Evolutionary conservation across 805 yeast genomes (phyloP).

Genomic region (Monosporozyma servazzii): DNA sequence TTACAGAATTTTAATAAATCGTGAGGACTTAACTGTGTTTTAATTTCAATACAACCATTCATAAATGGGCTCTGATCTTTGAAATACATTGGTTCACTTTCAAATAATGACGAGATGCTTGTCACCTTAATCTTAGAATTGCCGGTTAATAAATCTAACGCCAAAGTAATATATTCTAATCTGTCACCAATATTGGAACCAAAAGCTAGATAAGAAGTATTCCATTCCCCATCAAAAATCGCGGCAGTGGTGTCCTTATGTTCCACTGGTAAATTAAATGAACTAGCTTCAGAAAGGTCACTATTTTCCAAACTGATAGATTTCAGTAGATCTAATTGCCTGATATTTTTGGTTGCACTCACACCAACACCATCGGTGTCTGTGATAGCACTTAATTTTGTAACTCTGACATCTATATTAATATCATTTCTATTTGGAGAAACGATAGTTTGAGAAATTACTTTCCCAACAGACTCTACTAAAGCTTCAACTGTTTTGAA

Average conservation of each 20-base stretch:
- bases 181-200: conserved; percentile 83
- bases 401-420: conserved; percentile 43
- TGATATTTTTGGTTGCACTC: conserved; percentile 43
- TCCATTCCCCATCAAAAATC: conserved; percentile 6
- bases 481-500: conserved; percentile 93
- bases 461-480: conserved; percentile 60
- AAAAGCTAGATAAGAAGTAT: conserved; percentile 65
- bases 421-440: neutral
- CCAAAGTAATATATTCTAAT: conserved; percentile 46
- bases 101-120: conserved; percentile 68
- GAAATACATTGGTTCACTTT: conserved; percentile 88
- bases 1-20: conserved; percentile 56
- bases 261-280: conserved; percentile 31
- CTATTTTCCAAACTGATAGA: neutral
- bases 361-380: conserved; percentile 90
- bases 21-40: conserved; percentile 56
- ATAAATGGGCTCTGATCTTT: conserved; percentile 70
- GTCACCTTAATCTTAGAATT: conserved; percentile 38
- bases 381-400: conserved; percentile 83
- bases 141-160: conserved; percentile 37
- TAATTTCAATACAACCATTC: conserved; percentile 69
- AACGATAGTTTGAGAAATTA: conserved; percentile 37
- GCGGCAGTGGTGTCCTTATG: neutral
- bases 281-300: conserved; percentile 4
- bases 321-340: conserved; percentile 27